Evolutionary conservation across 768 basidiomycete genomes (phyloP).

Genomic region (Psilocybe subaeruginosa): DNA sequence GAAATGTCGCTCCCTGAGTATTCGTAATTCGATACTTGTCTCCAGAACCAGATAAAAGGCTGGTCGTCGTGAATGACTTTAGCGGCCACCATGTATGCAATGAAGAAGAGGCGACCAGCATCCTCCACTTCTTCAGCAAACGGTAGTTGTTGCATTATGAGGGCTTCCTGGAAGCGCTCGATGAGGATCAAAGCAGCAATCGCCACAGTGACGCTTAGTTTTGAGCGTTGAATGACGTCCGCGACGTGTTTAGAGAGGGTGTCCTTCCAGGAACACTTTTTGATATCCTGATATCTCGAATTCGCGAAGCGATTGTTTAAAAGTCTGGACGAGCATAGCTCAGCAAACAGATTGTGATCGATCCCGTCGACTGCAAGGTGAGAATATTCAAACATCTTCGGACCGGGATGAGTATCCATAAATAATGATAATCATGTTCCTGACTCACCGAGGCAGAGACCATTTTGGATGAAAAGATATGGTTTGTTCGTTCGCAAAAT

Average conservation of each 20-base stretch:
- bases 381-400: constrained; percentile 18
- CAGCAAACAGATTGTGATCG: constrained; percentile 18
- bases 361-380: constrained; percentile 13
- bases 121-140: constrained; percentile 15
- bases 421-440: background rate
- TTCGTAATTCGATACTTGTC: constrained; percentile 10
- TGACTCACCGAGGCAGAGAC: constrained; percentile 3
- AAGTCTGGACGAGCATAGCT: constrained; percentile 12
- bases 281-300: constrained; percentile 6
- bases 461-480: background rate
- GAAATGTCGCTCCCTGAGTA: constrained; percentile 13
- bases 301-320: constrained; percentile 9
- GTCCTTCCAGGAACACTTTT: background rate
- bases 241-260: constrained; percentile 16
- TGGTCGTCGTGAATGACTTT: constrained; percentile 19
- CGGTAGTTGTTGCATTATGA: background rate
- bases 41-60: constrained; percentile 16
- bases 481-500: background rate
- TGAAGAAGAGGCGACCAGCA: constrained; percentile 19
- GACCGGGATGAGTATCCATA: background rate
- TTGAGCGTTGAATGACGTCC: constrained; percentile 14
- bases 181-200: constrained; percentile 16
- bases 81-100: constrained; percentile 21
- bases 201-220: constrained; percentile 12
- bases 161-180: constrained; percentile 15